phyloP scores from a whole-genome alignment of 768 basidiomycete species.

The Filobasidium floriforme region DNA sequence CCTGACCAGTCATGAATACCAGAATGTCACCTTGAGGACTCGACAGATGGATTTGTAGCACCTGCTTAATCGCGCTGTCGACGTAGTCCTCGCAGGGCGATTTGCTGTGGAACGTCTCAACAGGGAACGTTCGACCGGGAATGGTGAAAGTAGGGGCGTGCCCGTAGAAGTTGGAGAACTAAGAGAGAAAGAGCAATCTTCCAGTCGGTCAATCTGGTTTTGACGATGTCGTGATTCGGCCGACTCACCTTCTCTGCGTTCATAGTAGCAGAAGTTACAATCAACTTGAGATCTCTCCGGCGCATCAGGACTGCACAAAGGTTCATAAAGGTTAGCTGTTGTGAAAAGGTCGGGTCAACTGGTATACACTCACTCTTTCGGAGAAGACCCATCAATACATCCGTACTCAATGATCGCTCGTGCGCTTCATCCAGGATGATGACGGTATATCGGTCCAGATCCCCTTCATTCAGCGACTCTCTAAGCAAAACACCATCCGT shows the following conservation, averaged over 20 bases:
- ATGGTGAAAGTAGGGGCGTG: constrained; percentile 93
- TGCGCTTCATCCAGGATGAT: constrained; percentile 99
- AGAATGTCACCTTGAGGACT: constrained; percentile 87
- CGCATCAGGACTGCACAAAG: constrained; percentile 63
- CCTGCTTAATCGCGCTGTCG: constrained; percentile 94
- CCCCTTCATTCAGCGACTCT: constrained; percentile 97
- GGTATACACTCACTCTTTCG: constrained; percentile 63
- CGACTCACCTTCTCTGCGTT: constrained; percentile 83
- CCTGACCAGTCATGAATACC: constrained; percentile 90
- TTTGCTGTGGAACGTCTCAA: constrained; percentile 91
- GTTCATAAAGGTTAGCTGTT: not conserved
- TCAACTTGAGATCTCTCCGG: constrained; percentile 83
- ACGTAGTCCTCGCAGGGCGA: constrained; percentile 99
- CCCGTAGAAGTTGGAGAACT: constrained; percentile 95
- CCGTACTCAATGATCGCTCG: constrained; percentile 92
- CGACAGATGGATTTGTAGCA: constrained; percentile 90
- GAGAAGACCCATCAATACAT: constrained; percentile 93
- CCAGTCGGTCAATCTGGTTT: not conserved
- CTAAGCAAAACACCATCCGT: constrained; percentile 97
- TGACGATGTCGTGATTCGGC: not conserved
- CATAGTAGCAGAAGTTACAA: constrained; percentile 99
- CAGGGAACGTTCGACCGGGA: constrained; percentile 89
- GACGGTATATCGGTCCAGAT: constrained; percentile 89
- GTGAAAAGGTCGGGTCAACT: not conserved
- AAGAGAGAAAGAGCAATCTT: constrained; percentile 10